Evolutionary conservation across 2,329 filamentous ascomycete genomes (phyloP).

Genomic region (Colletotrichum destructivum): DNA sequence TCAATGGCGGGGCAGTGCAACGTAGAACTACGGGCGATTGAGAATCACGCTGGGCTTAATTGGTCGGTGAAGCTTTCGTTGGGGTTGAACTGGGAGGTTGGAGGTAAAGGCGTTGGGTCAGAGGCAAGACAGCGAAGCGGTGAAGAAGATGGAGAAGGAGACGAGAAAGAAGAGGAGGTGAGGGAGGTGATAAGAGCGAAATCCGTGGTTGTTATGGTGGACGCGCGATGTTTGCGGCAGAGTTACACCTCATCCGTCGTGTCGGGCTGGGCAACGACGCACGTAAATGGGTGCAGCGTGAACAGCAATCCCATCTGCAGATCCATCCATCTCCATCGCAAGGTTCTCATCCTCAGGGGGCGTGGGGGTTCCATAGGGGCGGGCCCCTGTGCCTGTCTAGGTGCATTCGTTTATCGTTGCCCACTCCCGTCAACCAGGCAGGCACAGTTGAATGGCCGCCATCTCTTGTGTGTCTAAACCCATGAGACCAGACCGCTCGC

Average conservation of each 20-base stretch:
- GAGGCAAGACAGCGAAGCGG: slow-evolving; percentile 28
- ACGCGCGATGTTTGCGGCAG: slow-evolving; percentile 35
- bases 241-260: slow-evolving; percentile 22
- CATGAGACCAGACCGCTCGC: background rate
- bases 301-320: slow-evolving; percentile 1
- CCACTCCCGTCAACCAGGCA: background rate
- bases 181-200: slow-evolving; percentile 5
- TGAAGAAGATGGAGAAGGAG: slow-evolving; percentile 15
- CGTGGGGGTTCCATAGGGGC: background rate
- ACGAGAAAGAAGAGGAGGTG: slow-evolving; percentile 1
- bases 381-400: background rate
- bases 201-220: slow-evolving; percentile 1
- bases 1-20: background rate
- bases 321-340: slow-evolving; percentile 7
- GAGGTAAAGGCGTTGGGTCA: slow-evolving; percentile 13
- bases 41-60: background rate
- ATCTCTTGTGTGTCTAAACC: background rate
- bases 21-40: background rate
- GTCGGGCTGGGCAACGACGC: slow-evolving; percentile 18
- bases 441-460: background rate
- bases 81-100: slow-evolving; percentile 7
- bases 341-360: background rate
- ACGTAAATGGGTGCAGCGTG: slow-evolving; percentile 4
- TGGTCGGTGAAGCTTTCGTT: slow-evolving; percentile 35
- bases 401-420: background rate